Conservation (phyloP, 352 stramenopile genomes). For the Globisporangium cystogenes region DNA sequence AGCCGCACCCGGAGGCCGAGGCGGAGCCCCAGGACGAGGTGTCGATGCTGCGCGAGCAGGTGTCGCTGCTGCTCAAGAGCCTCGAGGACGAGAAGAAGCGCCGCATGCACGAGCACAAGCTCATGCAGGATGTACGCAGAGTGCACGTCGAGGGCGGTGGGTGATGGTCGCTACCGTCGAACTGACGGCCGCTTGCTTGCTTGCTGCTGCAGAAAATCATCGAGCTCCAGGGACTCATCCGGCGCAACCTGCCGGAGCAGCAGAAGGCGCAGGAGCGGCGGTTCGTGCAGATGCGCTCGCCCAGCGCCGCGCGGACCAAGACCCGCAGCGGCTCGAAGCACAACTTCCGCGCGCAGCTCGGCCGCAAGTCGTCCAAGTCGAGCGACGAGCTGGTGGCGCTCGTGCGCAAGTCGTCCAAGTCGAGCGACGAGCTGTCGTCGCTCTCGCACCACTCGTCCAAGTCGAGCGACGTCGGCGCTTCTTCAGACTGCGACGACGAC, state of each 20-base stretch:
- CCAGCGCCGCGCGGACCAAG: slow-evolving; percentile 6
- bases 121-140: slow-evolving; percentile 48
- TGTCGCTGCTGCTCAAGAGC: slow-evolving; percentile 44
- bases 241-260: slow-evolving; percentile 37
- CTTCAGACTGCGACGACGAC: slow-evolving; percentile 3
- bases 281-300: slow-evolving; percentile 18
- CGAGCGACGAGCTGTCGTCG: neutral
- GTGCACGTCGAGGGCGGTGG: neutral
- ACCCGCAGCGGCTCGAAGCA: slow-evolving; percentile 5
- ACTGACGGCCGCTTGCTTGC: too few relatives aligned
- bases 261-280: slow-evolving; percentile 27
- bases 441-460: neutral
- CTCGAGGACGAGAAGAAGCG: slow-evolving; percentile 69
- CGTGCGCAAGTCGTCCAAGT: neutral
- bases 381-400: slow-evolving; percentile 5
- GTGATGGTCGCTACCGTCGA: neutral
- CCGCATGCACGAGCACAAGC: slow-evolving; percentile 49
- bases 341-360: slow-evolving; percentile 6
- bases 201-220: slow-evolving; percentile 51
- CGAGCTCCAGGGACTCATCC: slow-evolving; percentile 63
- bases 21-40: slow-evolving; percentile 25
- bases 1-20: neutral
- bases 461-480: slow-evolving; percentile 3
- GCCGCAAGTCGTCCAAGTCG: slow-evolving; percentile 9
- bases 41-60: slow-evolving; percentile 42